phyloP scores from a whole-genome alignment of 1,139 yeast genomes.

The Candida tetrigidarum region DNA sequence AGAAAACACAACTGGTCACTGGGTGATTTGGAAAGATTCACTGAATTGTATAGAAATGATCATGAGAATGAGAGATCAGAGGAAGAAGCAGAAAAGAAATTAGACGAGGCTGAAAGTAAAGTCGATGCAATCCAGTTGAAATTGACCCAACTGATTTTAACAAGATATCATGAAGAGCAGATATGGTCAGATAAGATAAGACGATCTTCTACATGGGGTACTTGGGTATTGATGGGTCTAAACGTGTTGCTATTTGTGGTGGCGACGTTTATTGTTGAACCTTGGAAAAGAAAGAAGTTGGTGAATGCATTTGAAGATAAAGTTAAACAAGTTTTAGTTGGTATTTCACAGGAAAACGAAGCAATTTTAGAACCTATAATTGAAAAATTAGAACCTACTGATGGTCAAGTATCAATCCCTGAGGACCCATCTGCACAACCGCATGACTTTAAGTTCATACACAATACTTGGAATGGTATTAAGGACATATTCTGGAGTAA shows the following conservation, averaged over 20 bases:
- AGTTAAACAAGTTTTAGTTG: slow-evolving; percentile 60
- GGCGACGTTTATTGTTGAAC: slow-evolving; percentile 89
- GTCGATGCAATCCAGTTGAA: slow-evolving; percentile 75
- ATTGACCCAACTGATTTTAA: slow-evolving; percentile 76
- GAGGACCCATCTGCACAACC: slow-evolving; percentile 2
- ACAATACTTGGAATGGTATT: slow-evolving; percentile 23
- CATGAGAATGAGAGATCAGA: slow-evolving; percentile 75
- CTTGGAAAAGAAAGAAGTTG: slow-evolving; percentile 85
- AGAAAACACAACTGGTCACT: slow-evolving; percentile 84
- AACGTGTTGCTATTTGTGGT: slow-evolving; percentile 77
- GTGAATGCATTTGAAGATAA: slow-evolving; percentile 85
- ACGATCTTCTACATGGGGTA: slow-evolving; percentile 96
- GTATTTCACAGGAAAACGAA: slow-evolving; percentile 22
- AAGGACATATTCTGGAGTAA: slow-evolving; percentile 18
- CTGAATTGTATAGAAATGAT: slow-evolving; percentile 78
- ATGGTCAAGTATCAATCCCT: slow-evolving; percentile 8
- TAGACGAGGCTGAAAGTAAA: slow-evolving; percentile 60
- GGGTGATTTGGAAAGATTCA: slow-evolving; percentile 79
- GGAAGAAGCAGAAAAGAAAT: slow-evolving; percentile 48
- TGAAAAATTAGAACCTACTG: slow-evolving; percentile 15
- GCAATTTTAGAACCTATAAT: slow-evolving; percentile 17
- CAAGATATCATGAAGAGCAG: slow-evolving; percentile 96
- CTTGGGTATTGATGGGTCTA: slow-evolving; percentile 87
- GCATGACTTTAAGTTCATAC: slow-evolving; percentile 9
- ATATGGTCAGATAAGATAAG: slow-evolving; percentile 98